A percentile compares a stretch with the other conserved stretches of the same genome.
Evolutionary conservation across 345 rosid genomes (phyloP).

Genomic region (Leavenworthia alabamica): DNA sequence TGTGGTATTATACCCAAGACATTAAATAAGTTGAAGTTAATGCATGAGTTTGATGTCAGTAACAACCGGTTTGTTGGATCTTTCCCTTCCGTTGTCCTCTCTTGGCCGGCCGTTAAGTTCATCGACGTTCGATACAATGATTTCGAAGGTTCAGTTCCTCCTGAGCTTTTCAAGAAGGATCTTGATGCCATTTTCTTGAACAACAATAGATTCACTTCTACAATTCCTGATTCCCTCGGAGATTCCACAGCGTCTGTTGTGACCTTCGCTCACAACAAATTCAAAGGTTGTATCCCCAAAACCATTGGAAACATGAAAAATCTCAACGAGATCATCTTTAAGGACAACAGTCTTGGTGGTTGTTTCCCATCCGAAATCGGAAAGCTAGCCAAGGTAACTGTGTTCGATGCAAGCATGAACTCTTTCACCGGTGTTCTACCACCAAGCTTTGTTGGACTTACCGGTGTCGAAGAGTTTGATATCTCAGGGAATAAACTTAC

Average conservation of each 20-base stretch:
- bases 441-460: slow-evolving; percentile 30
- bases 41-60: slow-evolving; percentile 79
- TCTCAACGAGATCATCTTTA: slow-evolving; percentile 53
- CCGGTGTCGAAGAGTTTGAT: slow-evolving; percentile 35
- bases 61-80: slow-evolving; percentile 73
- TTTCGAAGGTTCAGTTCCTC: slow-evolving; percentile 68
- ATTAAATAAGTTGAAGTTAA: slow-evolving; percentile 39
- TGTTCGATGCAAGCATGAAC: slow-evolving; percentile 56
- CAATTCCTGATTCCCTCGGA: slow-evolving; percentile 61
- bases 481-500: slow-evolving; percentile 50
- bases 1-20: slow-evolving; percentile 73
- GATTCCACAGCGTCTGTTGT: slow-evolving; percentile 50
- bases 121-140: slow-evolving; percentile 64
- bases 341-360: slow-evolving; percentile 51
- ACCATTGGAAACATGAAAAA: slow-evolving; percentile 57
- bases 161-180: slow-evolving; percentile 39
- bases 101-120: slow-evolving; percentile 49
- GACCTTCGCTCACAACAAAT: slow-evolving; percentile 63
- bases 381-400: slow-evolving; percentile 38
- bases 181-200: slow-evolving; percentile 71
- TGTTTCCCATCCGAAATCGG: slow-evolving; percentile 72
- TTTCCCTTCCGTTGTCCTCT: slow-evolving; percentile 51
- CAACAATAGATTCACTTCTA: slow-evolving; percentile 60
- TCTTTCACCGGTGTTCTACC: slow-evolving; percentile 47
- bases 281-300: slow-evolving; percentile 64